Percentiles rank a stretch among this genome's conserved stretches.
Evolutionary conservation across 805 yeast genomes (phyloP).

Genomic region (Vanderwaltozyma verrucispora): DNA sequence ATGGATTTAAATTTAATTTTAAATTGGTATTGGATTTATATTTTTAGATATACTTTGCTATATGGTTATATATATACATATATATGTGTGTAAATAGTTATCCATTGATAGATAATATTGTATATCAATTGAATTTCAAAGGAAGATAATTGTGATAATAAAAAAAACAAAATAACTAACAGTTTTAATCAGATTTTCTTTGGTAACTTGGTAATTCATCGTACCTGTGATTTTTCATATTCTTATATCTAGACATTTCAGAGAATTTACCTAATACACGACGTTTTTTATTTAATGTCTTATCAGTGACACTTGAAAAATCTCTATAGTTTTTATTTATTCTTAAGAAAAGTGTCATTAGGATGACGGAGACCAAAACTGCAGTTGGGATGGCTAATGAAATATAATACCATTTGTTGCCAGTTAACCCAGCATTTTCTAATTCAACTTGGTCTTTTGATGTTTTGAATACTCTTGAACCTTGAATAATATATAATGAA

Average conservation of each 20-base stretch:
- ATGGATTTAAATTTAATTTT: conserved; percentile 20
- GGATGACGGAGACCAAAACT: conserved; percentile 47
- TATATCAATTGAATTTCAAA: not conserved
- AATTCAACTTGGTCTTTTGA: conserved; percentile 35
- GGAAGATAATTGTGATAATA: too few relatives aligned
- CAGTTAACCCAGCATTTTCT: conserved; percentile 36
- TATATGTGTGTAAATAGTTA: too few relatives aligned
- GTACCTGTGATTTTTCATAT: conserved; percentile 31
- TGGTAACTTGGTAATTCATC: conserved; percentile 29
- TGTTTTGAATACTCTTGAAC: conserved; percentile 33
- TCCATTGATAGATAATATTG: not conserved
- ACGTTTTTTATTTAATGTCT: conserved; percentile 28
- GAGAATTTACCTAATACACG: conserved; percentile 33
- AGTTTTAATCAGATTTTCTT: conserved; percentile 3
- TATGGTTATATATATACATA: too few relatives aligned
- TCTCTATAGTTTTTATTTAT: conserved; percentile 48
- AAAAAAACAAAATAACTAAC: too few relatives aligned
- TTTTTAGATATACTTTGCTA: too few relatives aligned
- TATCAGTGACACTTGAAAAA: conserved; percentile 33
- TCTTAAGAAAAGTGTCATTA: conserved; percentile 55
- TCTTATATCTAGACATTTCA: conserved; percentile 23
- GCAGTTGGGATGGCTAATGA: conserved; percentile 60
- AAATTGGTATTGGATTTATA: too few relatives aligned
- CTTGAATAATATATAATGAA: conserved; percentile 32
- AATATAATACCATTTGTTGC: conserved; percentile 47